These are phyloP conservation scores for Orbilia quercus DNA, from an alignment of 2,329 filamentous ascomycete species.

Conservation along the genomic window DNA sequence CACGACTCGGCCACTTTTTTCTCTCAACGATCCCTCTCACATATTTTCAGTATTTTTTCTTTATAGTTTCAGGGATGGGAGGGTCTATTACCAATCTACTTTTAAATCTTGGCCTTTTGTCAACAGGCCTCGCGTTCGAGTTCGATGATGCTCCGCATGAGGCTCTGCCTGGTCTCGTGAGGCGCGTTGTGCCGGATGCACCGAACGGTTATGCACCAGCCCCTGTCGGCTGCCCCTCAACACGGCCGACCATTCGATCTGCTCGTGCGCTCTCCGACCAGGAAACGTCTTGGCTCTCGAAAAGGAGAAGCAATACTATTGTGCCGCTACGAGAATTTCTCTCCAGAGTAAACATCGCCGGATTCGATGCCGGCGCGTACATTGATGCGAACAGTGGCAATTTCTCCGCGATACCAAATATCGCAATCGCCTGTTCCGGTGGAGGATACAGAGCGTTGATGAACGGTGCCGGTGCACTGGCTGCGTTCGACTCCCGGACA, in stretches of 20 bases:
- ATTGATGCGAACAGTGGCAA: constrained; percentile 73
- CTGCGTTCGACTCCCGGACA: constrained; percentile 82
- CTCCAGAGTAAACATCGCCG: constrained; percentile 76
- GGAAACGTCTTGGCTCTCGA: constrained; percentile 79
- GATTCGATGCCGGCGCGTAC: constrained; percentile 79
- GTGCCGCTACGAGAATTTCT: constrained; percentile 79
- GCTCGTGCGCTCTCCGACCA: constrained; percentile 62
- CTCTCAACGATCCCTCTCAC: constrained; percentile 3
- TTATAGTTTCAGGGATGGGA: constrained; percentile 18
- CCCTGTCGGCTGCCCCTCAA: constrained; percentile 47
- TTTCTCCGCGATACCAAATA: constrained; percentile 70
- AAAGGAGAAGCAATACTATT: constrained; percentile 77
- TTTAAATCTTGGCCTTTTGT: constrained; percentile 34
- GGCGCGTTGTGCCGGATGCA: constrained; percentile 41
- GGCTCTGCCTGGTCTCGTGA: constrained; percentile 13
- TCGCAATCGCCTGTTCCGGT: constrained; percentile 82
- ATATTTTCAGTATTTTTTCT: constrained; percentile 8
- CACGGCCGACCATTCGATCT: constrained; percentile 38
- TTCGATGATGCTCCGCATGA: constrained; percentile 21
- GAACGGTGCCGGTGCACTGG: constrained; percentile 83
- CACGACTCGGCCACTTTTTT: constrained; percentile 12
- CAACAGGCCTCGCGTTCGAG: constrained; percentile 25
- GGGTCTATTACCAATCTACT: constrained; percentile 28
- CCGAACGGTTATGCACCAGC: constrained; percentile 50
- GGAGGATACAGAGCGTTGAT: constrained; percentile 87